phyloP scores from a whole-genome alignment of 176 grass and related monocot genomes.

The Neostapfia colusana region DNA sequence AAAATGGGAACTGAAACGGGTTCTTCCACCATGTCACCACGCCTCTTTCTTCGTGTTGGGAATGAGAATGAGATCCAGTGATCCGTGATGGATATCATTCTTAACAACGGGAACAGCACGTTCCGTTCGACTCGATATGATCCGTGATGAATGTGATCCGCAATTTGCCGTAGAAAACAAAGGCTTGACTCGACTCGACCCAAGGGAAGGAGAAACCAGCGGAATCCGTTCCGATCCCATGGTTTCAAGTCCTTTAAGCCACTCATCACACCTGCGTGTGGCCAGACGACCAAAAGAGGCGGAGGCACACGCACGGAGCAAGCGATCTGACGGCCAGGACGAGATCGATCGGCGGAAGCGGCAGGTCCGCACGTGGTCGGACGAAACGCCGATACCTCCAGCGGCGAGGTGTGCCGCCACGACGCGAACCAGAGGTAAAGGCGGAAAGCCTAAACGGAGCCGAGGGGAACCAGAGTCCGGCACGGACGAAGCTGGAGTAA shows the following conservation, averaged over 20 bases:
- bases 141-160: background rate
- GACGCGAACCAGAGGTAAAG: background rate
- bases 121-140: background rate
- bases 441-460: background rate
- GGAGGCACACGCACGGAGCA: background rate
- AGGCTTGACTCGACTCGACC: too few relatives aligned
- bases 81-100: too few relatives aligned
- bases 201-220: too few relatives aligned
- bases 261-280: background rate
- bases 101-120: background rate
- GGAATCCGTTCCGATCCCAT: background rate
- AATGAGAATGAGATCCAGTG: too few relatives aligned
- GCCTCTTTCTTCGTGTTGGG: too few relatives aligned
- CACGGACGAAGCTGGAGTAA: background rate
- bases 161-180: background rate
- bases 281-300: background rate
- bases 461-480: background rate
- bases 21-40: too few relatives aligned
- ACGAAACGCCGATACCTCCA: too few relatives aligned
- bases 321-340: constrained; percentile 23
- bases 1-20: too few relatives aligned
- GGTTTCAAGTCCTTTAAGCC: background rate
- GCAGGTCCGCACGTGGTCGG: background rate
- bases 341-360: background rate
- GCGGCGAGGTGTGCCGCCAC: background rate